Percentiles rank a stretch among this genome's conserved stretches.
Evolutionary conservation across 768 basidiomycete species (phyloP).

Genomic region (Sarcodon sp.): DNA sequence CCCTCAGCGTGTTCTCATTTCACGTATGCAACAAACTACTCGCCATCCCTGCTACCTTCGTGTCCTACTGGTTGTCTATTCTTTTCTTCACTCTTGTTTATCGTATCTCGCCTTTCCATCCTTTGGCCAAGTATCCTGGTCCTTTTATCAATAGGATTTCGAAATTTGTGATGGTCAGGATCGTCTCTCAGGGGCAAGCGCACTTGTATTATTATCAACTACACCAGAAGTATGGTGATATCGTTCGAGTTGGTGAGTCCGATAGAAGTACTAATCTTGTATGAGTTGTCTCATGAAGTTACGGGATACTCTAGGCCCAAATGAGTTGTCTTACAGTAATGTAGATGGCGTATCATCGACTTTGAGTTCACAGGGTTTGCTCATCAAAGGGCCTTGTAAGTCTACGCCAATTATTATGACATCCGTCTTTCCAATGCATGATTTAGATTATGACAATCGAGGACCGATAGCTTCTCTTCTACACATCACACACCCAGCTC

Average conservation of each 20-base stretch:
- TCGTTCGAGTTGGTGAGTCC: constrained; percentile 23
- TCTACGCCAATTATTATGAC: not conserved
- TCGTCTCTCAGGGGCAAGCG: constrained; percentile 23
- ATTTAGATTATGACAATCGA: constrained; percentile 2
- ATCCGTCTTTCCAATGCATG: not conserved
- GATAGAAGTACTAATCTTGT: constrained; percentile 4
- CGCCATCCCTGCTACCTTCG: not conserved
- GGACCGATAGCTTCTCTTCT: not conserved
- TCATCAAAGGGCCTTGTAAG: constrained; percentile 10
- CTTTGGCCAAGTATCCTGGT: constrained; percentile 36
- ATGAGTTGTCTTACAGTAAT: constrained; percentile 8
- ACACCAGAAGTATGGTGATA: constrained; percentile 21
- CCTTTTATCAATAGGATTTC: constrained; percentile 29
- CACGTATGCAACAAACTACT: not conserved
- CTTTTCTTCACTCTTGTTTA: constrained; percentile 16
- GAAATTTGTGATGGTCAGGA: constrained; percentile 23
- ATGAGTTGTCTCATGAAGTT: not conserved
- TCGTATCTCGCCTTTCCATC: constrained; percentile 40
- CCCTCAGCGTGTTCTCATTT: not conserved
- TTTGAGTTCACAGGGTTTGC: constrained; percentile 4
- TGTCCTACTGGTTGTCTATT: not conserved
- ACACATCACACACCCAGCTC: constrained; percentile 11
- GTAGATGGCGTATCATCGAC: constrained; percentile 3
- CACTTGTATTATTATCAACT: constrained; percentile 16
- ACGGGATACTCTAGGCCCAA: constrained; percentile 5